Percentiles rank a stretch among this genome's conserved stretches.
These are phyloP conservation scores for Ophiostoma angusticollis DNA, from an alignment of 2,329 filamentous ascomycete genomes.

Conservation along the genomic window DNA sequence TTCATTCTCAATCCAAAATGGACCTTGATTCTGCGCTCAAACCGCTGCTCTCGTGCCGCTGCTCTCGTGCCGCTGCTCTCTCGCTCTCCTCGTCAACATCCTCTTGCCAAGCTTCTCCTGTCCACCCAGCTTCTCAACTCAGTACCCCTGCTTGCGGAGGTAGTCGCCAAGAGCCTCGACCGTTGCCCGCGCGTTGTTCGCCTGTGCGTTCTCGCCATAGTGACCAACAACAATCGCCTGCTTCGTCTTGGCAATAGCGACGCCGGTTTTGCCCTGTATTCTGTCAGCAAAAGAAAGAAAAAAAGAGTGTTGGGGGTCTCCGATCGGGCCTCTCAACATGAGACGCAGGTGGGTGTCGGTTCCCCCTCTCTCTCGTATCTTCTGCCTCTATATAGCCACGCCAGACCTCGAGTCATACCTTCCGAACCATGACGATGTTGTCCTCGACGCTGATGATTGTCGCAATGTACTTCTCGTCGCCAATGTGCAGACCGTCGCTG, in stretches of 20 bases:
- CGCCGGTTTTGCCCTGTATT: slow-evolving; percentile 65
- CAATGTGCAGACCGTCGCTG: slow-evolving; percentile 61
- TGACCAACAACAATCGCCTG: slow-evolving; percentile 82
- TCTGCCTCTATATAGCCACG: too few relatives aligned
- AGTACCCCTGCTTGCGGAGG: slow-evolving; percentile 68
- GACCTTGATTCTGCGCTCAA: neutral
- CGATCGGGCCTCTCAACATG: too few relatives aligned
- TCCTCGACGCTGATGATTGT: slow-evolving; percentile 55
- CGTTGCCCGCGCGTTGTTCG: slow-evolving; percentile 62
- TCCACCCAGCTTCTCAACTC: too few relatives aligned
- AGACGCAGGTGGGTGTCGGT: too few relatives aligned
- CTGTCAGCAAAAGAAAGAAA: too few relatives aligned
- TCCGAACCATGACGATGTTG: slow-evolving; percentile 10
- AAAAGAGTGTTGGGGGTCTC: too few relatives aligned
- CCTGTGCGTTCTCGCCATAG: slow-evolving; percentile 62
- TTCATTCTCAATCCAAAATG: slow-evolving; percentile 1
- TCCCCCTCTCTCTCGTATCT: too few relatives aligned
- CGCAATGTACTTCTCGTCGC: slow-evolving; percentile 65
- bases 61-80: neutral
- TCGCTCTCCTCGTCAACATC: neutral
- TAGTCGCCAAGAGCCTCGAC: slow-evolving; percentile 82
- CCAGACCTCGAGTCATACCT: too few relatives aligned
- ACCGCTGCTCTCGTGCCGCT: neutral
- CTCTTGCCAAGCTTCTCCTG: too few relatives aligned
- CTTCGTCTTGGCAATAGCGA: slow-evolving; percentile 74